Evolutionary conservation across 192 early-diverging fungal species (phyloP), one percentile per base, ranked within the genome.

Genomic region (Podila horticola): DNA sequence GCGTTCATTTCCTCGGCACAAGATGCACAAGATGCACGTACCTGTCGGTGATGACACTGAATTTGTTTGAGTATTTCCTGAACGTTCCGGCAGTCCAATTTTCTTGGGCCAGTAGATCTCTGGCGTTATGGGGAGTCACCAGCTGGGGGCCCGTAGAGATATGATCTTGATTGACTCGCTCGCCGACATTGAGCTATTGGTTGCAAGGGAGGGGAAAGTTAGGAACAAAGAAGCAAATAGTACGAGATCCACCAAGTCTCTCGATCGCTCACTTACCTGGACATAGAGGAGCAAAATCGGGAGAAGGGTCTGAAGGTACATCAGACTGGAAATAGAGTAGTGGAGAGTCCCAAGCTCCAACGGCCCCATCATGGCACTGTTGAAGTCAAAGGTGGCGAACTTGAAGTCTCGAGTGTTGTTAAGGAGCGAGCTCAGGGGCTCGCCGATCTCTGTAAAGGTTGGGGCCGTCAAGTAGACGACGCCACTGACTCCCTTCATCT

Each of bases 21-120:
- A 22, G 12, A 22, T 49, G 26, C 22, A 34, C 10, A 69, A 22
- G 12, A 22, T 49, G 26, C 22, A 34, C 10, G 66, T 72, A 61
- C 77, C 71, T 73, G 31, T 66, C 77, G 22, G 71, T 69, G 45
- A 81, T 73, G 28, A 81, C 52, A 57, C 71, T 69, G 34, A 81
- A 73, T 0, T 30, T 24, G 45, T 22, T 30, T 1, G 62, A 12
- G 29, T 60, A 45, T 1, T 55, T 45, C 13, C 12, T 30, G 17
- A 65, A 69, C 5, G 31, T 30, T 1, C 19, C 48, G 3, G 58
- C 9, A 1, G 17, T 65, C 77, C 77, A 81, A 0, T 17, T 31
- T 58, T 81, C 77, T 55, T 73, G 77, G 0, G 34, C 77, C 2
- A 81, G 62, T 57, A 81, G 58, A 24, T 73, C 71, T 22, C 59